A percentile compares a stretch with the other conserved stretches of the same genome.
These are phyloP conservation scores for Fusarium brevicatenulatum DNA, from an alignment of 2,329 filamentous ascomycete genomes.

Conservation along the genomic window DNA sequence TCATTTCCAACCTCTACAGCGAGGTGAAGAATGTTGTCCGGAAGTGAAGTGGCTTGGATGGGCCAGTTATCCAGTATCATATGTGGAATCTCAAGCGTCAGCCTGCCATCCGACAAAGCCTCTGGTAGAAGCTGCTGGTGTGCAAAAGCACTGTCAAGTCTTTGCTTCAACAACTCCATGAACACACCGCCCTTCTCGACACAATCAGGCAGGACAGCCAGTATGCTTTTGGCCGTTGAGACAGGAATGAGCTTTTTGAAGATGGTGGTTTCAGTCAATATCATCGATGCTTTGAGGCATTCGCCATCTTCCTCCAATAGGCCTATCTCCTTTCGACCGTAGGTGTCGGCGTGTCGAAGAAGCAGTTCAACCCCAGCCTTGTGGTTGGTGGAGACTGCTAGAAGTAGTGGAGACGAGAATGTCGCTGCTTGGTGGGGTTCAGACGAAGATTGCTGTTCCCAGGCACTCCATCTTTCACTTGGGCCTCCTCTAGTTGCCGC, in stretches of 20 bases:
- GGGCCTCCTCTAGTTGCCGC: rapidly evolving
- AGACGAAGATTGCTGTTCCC: neutral
- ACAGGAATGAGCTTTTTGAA: neutral
- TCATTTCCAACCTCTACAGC: neutral
- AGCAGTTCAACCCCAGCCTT: neutral
- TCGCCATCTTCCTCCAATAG: rapidly evolving
- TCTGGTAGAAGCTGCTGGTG: neutral
- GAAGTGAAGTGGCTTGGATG: rapidly evolving
- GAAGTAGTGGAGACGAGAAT: neutral
- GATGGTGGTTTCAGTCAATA: neutral
- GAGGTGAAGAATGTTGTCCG: neutral
- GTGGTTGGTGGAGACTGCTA: rapidly evolving
- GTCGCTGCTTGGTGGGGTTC: neutral
- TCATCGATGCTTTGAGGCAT: neutral
- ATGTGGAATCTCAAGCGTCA: rapidly evolving
- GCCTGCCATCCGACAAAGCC: rapidly evolving
- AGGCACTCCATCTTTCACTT: neutral
- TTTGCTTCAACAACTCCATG: neutral
- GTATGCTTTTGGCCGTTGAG: neutral
- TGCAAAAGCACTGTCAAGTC: neutral
- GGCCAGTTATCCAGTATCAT: neutral
- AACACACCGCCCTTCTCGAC: rapidly evolving
- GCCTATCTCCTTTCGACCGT: neutral
- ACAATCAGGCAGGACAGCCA: neutral
- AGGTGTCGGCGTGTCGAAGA: rapidly evolving